These are phyloP conservation scores for Piper betle DNA, from an alignment of 164 flowering plant species.

Conservation along the genomic window DNA sequence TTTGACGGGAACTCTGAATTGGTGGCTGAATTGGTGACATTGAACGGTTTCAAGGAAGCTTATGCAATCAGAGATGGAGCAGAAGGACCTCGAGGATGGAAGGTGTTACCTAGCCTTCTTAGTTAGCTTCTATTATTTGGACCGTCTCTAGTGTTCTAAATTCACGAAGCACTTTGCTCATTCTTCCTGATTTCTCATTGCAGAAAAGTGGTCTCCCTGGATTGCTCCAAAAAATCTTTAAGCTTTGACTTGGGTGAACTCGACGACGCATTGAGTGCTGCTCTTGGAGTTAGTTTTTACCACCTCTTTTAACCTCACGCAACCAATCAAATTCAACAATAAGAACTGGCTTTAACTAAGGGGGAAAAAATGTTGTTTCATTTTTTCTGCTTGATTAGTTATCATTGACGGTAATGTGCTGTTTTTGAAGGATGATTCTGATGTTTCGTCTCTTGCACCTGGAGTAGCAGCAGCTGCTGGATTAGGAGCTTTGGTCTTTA, in stretches of 20 bases:
- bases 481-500: conserved; percentile 53
- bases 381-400: background rate
- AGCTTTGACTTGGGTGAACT: conserved; percentile 51
- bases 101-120: conserved; percentile 22
- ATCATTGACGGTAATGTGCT: background rate
- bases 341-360: too few relatives aligned
- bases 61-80: conserved; percentile 92
- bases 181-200: background rate
- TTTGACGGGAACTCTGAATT: conserved; percentile 91
- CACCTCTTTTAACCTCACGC: background rate
- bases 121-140: conserved; percentile 1
- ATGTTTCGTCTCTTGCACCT: conserved; percentile 35
- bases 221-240: conserved; percentile 39
- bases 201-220: conserved; percentile 97
- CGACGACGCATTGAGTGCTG: conserved; percentile 38
- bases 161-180: background rate
- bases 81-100: conserved; percentile 96
- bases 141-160: background rate
- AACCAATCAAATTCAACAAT: too few relatives aligned
- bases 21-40: conserved; percentile 82
- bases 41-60: conserved; percentile 92
- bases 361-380: background rate
- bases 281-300: conserved; percentile 43
- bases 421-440: conserved; percentile 50
- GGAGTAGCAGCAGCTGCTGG: conserved; percentile 88